These are phyloP conservation scores for Physcia stellaris DNA, from an alignment of 495 filamentous ascomycete genomes.

Conservation along the genomic window DNA sequence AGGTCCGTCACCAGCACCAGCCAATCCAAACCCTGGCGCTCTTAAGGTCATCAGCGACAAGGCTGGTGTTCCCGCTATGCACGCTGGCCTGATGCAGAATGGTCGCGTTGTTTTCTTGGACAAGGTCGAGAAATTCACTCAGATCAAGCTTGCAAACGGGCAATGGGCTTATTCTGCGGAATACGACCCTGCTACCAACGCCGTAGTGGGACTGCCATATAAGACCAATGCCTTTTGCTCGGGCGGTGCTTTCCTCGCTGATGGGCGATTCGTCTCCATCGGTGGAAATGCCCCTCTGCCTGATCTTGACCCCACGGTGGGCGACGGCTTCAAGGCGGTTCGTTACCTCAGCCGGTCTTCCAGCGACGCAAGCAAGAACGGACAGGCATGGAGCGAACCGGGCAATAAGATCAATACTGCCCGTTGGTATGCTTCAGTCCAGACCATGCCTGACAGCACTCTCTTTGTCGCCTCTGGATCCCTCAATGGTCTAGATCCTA, in stretches of 20 bases:
- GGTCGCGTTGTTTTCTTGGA: constrained; percentile 47
- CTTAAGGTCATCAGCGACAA: constrained; percentile 37
- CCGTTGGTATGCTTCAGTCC: constrained; percentile 47
- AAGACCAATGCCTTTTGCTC: constrained; percentile 51
- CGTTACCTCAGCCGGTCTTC: constrained; percentile 38
- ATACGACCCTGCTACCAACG: constrained; percentile 40
- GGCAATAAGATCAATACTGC: constrained; percentile 38
- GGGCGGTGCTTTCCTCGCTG: constrained; percentile 44
- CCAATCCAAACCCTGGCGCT: constrained; percentile 24
- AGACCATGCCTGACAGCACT: constrained; percentile 40
- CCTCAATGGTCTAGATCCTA: constrained; percentile 45
- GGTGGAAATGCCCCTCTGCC: constrained; percentile 43
- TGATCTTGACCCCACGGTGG: constrained; percentile 43
- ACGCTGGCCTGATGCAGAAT: constrained; percentile 45
- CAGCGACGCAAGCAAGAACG: constrained; percentile 31
- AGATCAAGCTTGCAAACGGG: constrained; percentile 38
- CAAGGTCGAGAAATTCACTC: constrained; percentile 49
- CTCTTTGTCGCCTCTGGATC: constrained; percentile 50
- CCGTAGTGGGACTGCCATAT: constrained; percentile 33
- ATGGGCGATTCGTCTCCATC: constrained; percentile 39
- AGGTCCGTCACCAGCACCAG: constrained; percentile 23
- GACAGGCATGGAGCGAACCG: constrained; percentile 40
- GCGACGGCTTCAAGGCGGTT: constrained; percentile 43
- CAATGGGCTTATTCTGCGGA: constrained; percentile 46
- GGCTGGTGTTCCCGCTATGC: constrained; percentile 51